Base-by-base conservation (phyloP, 2,329 filamentous ascomycete species). In the Corniculantispora saksenae region DNA sequence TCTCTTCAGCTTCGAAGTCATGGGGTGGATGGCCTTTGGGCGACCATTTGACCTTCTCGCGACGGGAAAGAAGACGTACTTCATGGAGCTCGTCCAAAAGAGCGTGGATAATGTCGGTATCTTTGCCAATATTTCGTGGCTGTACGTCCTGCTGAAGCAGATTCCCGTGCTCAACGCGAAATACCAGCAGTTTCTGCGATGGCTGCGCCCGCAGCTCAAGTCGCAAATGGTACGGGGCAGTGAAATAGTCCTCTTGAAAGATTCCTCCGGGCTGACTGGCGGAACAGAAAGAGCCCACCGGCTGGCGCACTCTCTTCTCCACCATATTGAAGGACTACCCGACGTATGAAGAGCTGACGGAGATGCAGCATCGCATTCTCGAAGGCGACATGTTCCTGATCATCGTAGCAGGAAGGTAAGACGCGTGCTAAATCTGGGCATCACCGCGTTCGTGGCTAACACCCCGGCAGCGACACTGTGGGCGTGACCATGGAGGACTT, bases 11-110 rank as follows among this genome's bases (percentile, higher is more conserved):
- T 79, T 79, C 47, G 78, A 80, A 23, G 72, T 80, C 6, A 79
- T 81, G 79, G 78, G 77, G 1, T 76, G 80, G 56, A 69, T 81
- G 45, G 78, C 75, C 5, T 80, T 80, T 53, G 77, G 75, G 1
- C 70, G 73, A 35, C 69, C 71, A 6, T 80, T 78, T 54, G 68
- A 74, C 12, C 76, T 77, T 77, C 69, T 80, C 17, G 66, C 63
- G 29, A 61, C 19, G 5, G 59, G 48, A 3, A 53, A 54, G 10
- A 7, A 40, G 8, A 54, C 59, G 3, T 61, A 70, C 60, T 75
- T 68, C 29, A 73, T 75, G 69, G 69, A 65, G 9, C 67, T 69
- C 1, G 53, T 71, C 3, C 72, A 73, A 29, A 62, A 65, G 6
- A 69, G 69, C 7, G 72, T 73, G n/a, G 38, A 47, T 7, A 17